Percentiles rank a stretch among this genome's conserved stretches.
Evolutionary conservation across 495 filamentous ascomycete species (phyloP).

Genomic region (Aspergillus baeticus): DNA sequence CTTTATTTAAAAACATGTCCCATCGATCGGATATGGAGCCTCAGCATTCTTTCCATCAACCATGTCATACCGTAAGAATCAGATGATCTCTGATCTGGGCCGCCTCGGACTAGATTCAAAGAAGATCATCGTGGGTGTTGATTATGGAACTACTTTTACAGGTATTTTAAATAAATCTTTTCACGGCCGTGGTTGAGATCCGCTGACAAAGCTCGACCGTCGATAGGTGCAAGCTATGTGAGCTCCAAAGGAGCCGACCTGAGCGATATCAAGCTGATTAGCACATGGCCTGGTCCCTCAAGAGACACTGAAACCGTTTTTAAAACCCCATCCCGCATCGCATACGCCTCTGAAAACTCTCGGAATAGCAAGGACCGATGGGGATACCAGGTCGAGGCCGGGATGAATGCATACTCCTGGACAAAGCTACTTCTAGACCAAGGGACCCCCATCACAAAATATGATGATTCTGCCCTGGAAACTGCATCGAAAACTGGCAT

Average conservation of each 20-base stretch:
- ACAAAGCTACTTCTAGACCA: constrained; percentile 23
- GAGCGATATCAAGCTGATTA: constrained; percentile 1
- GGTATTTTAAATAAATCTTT: not conserved
- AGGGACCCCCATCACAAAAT: not conserved
- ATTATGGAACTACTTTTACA: constrained; percentile 16
- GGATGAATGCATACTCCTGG: constrained; percentile 21
- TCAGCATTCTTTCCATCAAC: too few species aligned
- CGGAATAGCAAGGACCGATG: not conserved
- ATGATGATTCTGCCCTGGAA: constrained; percentile 11
- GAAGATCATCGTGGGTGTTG: constrained; percentile 13
- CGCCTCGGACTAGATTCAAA: not conserved
- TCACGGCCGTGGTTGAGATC: too few species aligned
- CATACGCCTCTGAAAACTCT: not conserved
- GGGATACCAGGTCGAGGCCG: constrained; percentile 12
- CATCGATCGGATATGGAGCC: not conserved
- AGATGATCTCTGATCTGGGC: not conserved
- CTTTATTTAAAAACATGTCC: not conserved
- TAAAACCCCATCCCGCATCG: constrained; percentile 11
- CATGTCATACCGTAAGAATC: not conserved
- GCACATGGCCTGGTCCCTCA: constrained; percentile 4
- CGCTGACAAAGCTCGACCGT: too few species aligned
- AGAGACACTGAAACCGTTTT: not conserved
- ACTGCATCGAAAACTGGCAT: constrained; percentile 5
- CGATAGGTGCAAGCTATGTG: constrained; percentile 6
- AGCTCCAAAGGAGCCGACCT: not conserved